phyloP scores from a whole-genome alignment of 768 basidiomycete species.

The Auricularia sp. region DNA sequence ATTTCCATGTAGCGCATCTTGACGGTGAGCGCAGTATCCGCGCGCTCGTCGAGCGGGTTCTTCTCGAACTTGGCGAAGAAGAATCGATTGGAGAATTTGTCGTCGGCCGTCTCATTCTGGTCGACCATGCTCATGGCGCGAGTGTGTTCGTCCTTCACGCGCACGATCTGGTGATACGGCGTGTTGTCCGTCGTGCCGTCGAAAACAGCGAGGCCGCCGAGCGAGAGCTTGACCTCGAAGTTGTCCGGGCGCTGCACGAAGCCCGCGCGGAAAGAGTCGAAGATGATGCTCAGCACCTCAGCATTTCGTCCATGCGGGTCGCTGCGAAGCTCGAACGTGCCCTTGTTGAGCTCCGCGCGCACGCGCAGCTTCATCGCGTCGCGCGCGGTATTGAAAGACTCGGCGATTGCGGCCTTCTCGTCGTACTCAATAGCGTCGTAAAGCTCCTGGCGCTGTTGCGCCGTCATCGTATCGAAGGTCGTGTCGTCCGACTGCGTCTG shows the following conservation, averaged over 20 bases:
- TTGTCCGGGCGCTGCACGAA: conserved; percentile 79
- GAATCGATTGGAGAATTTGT: conserved; percentile 37
- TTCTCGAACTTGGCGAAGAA: conserved; percentile 88
- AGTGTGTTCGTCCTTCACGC: conserved; percentile 46
- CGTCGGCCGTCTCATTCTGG: conserved; percentile 24
- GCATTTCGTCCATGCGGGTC: conserved; percentile 51
- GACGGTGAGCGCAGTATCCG: conserved; percentile 82
- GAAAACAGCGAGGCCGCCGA: conserved; percentile 79
- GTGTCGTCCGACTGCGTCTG: conserved; percentile 48
- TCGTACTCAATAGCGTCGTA: conserved; percentile 90
- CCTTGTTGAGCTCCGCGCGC: conserved; percentile 70
- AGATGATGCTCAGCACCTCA: conserved; percentile 80
- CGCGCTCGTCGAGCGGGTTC: conserved; percentile 82
- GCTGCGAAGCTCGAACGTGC: conserved; percentile 73
- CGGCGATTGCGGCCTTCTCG: conserved; percentile 65
- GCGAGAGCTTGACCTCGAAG: conserved; percentile 73
- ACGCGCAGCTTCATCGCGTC: conserved; percentile 75
- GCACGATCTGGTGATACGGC: conserved; percentile 83
- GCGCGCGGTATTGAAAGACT: conserved; percentile 59
- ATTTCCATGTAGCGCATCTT: conserved; percentile 94
- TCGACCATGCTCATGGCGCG: conserved; percentile 15
- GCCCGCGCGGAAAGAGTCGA: conserved; percentile 77
- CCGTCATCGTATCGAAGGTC: conserved; percentile 26
- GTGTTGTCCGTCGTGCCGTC: conserved; percentile 82
- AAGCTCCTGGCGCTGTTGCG: conserved; percentile 76